Evolutionary conservation across 768 basidiomycete species (phyloP).

Genomic region (Boletus sp.): DNA sequence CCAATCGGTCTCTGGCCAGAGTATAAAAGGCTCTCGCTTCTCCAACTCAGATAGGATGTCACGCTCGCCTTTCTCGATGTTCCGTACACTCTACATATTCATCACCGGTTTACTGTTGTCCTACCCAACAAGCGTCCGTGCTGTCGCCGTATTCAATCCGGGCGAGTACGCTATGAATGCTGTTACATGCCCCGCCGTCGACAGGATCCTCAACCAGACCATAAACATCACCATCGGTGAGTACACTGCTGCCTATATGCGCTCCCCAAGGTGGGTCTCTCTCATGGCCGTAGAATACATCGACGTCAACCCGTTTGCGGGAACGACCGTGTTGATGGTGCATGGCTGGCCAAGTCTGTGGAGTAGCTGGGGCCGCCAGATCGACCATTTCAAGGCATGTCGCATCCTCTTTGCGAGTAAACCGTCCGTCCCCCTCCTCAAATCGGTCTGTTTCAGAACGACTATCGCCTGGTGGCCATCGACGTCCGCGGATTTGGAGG

Average conservation of each 20-base stretch:
- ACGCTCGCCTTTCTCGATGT: not conserved
- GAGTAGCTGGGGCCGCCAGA: constrained; percentile 73
- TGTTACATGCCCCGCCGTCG: constrained; percentile 41
- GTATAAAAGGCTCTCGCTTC: not conserved
- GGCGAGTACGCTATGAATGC: constrained; percentile 32
- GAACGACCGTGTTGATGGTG: constrained; percentile 58
- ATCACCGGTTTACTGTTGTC: not conserved
- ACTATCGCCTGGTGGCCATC: constrained; percentile 60
- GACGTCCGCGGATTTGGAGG: constrained; percentile 69
- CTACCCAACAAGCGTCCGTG: not conserved
- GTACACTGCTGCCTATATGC: constrained; percentile 21
- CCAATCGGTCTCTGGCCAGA: not conserved
- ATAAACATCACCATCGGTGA: constrained; percentile 47
- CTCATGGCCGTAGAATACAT: constrained; percentile 48
- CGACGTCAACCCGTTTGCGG: constrained; percentile 53
- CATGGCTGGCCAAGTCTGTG: constrained; percentile 81
- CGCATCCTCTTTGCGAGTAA: too few species aligned
- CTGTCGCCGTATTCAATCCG: constrained; percentile 34
- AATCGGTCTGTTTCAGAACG: constrained; percentile 36
- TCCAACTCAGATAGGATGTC: not conserved
- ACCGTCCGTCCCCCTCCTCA: not conserved
- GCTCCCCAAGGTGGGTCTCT: not conserved
- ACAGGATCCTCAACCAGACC: constrained; percentile 31
- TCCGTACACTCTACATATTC: not conserved
- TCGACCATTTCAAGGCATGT: constrained; percentile 57